Base-by-base conservation (phyloP, 148 eudicot species). In the Beta vulgaris region DNA sequence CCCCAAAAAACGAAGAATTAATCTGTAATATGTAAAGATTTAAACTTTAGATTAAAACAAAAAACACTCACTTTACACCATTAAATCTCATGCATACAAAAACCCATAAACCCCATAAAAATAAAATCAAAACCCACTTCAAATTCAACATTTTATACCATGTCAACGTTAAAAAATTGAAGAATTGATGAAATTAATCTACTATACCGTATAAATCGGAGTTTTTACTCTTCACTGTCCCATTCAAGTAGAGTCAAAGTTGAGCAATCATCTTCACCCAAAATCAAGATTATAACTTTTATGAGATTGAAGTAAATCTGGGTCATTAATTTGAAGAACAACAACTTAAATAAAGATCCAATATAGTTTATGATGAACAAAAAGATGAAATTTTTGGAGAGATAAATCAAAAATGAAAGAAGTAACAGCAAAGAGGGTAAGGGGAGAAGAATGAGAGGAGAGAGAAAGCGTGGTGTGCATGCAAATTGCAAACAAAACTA, bases 401-500 rank as follows among this genome's bases (percentile, higher is more conserved):
- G 37, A 68, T 37, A 67, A 67, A 12, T 26, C 46, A 67, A 67
- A 51, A 49, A 36, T 18, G 59, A 28, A 57, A 34, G 14, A 18
- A 62, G 55, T 32, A 65, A 42, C 35, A 42, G 54, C 26, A 58
- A 37, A 40, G 43, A 26, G 48, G 61, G 71, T 42, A 67, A 26
- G 69, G 31, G 43, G 64, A 25, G 39, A n/a, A 46, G 69, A 23
- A 37, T 19, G 26, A 40, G 78, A 62, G 28, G 78, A 76, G 78
- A 76, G 63, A 76, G 54, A 36, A 34, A 34, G 78, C 62, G 77
- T 73, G 77, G 73, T 37, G 62, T 76, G 78, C 78, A 66, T 76
- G 78, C 78, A 76, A 76, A 76, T 76, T 53, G 72, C 64, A 23
- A 73, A 26, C 6, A 37, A 59, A 26, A 28, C 12, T 7, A 60